Evolutionary conservation across 1,139 yeast genomes (phyloP).

Genomic region (Protomyces inouyei): DNA sequence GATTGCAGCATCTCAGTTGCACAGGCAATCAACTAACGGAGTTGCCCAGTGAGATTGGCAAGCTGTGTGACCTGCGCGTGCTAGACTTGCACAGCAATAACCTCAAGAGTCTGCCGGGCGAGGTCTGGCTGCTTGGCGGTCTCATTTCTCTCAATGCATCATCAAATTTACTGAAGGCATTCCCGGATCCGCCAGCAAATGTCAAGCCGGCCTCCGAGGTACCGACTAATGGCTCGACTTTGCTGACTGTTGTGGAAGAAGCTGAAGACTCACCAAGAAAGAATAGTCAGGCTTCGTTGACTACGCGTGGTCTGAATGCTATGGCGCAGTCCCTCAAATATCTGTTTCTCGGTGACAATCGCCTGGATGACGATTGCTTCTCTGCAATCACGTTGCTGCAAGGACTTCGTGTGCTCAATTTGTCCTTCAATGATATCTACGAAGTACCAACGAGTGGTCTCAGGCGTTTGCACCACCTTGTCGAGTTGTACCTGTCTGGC

Average conservation of each 20-base stretch:
- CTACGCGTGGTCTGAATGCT: conserved; percentile 29
- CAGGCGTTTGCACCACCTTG: conserved; percentile 53
- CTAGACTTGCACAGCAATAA: conserved; percentile 86
- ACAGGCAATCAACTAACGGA: conserved; percentile 69
- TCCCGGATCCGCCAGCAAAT: conserved; percentile 49
- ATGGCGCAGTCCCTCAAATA: conserved; percentile 47
- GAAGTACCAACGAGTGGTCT: conserved; percentile 76
- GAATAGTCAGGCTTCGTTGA: conserved; percentile 2
- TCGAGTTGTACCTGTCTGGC: conserved; percentile 76
- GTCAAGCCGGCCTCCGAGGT: neutral
- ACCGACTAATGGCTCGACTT: neutral
- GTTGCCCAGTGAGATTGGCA: conserved; percentile 65
- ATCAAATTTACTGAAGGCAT: conserved; percentile 65
- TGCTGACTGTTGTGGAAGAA: conserved; percentile 15
- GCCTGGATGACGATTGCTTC: conserved; percentile 72
- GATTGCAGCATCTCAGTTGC: conserved; percentile 61
- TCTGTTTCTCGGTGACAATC: conserved; percentile 74
- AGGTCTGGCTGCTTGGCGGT: conserved; percentile 60
- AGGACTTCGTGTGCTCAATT: conserved; percentile 60
- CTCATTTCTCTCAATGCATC: conserved; percentile 66
- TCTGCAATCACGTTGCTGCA: conserved; percentile 59
- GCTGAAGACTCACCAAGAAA: neutral
- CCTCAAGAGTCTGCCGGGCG: conserved; percentile 62
- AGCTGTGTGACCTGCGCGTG: conserved; percentile 55
- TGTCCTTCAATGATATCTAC: conserved; percentile 75